These are phyloP conservation scores for Aschersonia sp. DNA, from an alignment of 2,329 filamentous ascomycete genomes.

Conservation along the genomic window DNA sequence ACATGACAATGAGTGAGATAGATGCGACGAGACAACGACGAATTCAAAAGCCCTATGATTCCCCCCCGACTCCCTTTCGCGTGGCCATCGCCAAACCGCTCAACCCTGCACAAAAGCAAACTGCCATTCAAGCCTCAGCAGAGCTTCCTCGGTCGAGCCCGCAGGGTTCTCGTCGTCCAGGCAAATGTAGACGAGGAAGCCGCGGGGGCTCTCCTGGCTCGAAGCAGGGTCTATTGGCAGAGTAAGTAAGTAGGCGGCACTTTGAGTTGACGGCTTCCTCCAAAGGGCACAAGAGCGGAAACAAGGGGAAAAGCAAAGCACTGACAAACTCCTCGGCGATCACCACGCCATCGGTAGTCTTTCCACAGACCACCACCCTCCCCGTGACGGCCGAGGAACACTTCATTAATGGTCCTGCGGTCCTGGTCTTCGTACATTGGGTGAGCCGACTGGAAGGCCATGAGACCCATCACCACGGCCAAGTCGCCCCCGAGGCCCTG, in stretches of 20 bases:
- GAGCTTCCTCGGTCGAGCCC: slow-evolving; percentile 11
- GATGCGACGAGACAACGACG: too few relatives aligned
- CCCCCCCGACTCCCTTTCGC: too few relatives aligned
- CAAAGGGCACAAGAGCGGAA: too few relatives aligned
- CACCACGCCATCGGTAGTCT: slow-evolving; percentile 10
- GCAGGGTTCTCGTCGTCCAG: slow-evolving; percentile 14
- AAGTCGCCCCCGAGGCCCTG: slow-evolving; percentile 22
- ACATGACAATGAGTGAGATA: too few relatives aligned
- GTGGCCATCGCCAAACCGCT: too few relatives aligned
- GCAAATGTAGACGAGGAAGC: slow-evolving; percentile 19
- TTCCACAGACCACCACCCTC: slow-evolving; percentile 11
- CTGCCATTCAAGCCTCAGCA: slow-evolving; percentile 14
- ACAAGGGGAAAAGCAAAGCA: not conserved
- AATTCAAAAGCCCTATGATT: too few relatives aligned
- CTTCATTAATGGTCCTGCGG: slow-evolving; percentile 1
- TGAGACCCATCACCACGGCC: slow-evolving; percentile 22
- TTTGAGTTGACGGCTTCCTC: too few relatives aligned
- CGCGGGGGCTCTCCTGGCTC: slow-evolving; percentile 12
- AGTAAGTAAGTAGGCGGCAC: not conserved
- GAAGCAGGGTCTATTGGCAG: slow-evolving; percentile 9
- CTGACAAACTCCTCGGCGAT: slow-evolving; percentile 14
- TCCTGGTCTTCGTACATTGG: not conserved
- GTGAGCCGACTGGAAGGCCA: slow-evolving; percentile 15
- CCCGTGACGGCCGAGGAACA: slow-evolving; percentile 2
- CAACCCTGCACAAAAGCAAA: slow-evolving; percentile 11